A percentile compares a stretch with the other conserved stretches of the same genome.
Conservation (phyloP, 2,329 filamentous ascomycete genomes). For the Acephala macrosclerotiorum region DNA sequence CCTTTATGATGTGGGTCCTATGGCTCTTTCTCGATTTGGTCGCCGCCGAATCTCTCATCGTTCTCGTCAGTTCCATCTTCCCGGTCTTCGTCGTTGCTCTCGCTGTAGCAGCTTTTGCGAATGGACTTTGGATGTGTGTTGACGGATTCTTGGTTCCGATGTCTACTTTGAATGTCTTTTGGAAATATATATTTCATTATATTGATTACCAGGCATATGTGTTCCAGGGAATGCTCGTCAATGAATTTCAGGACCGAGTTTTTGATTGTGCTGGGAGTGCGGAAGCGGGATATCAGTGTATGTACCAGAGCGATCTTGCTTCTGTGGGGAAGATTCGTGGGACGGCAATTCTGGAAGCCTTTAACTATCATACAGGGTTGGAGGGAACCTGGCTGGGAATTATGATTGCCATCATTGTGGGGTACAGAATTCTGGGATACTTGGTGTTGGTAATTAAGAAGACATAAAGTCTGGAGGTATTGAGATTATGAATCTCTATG, state of each 20-base stretch:
- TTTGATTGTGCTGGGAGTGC: constrained; percentile 73
- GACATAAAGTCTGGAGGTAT: too few species aligned
- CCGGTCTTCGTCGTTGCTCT: constrained; percentile 83
- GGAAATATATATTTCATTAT: constrained; percentile 87
- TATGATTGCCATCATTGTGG: too few species aligned
- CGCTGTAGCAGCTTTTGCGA: constrained; percentile 83
- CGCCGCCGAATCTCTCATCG: constrained; percentile 83
- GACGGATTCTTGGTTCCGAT: constrained; percentile 82
- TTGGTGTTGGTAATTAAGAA: too few species aligned
- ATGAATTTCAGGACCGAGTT: constrained; percentile 75
- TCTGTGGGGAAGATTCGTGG: constrained; percentile 74
- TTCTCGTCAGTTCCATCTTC: constrained; percentile 75
- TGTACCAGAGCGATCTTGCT: constrained; percentile 71
- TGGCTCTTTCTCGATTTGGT: constrained; percentile 88
- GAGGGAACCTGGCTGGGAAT: too few species aligned
- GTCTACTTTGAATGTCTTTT: constrained; percentile 79
- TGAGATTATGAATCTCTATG: too few species aligned
- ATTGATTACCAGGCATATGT: constrained; percentile 89
- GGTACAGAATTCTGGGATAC: too few species aligned
- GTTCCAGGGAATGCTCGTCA: constrained; percentile 93
- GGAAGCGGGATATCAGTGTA: constrained; percentile 60
- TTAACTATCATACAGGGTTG: too few species aligned
- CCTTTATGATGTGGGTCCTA: constrained; percentile 81
- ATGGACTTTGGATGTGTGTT: constrained; percentile 90
- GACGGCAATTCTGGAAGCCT: constrained; percentile 72